Conservation (phyloP, 257 asterid genomes). For the Eustoma russellianum region DNA sequence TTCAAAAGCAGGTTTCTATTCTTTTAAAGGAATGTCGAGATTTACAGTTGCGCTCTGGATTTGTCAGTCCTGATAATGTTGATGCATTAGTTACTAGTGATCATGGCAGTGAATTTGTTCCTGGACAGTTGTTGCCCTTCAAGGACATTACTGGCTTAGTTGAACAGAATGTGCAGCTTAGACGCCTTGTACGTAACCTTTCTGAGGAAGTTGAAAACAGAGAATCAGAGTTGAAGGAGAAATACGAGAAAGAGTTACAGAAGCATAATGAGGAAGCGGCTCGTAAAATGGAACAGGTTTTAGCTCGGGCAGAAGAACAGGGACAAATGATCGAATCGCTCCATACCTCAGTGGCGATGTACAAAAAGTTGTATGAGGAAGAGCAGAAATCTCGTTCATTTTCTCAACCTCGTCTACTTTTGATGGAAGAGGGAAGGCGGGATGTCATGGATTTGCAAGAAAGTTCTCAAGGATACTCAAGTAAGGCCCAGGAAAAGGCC, state of each 20-base stretch:
- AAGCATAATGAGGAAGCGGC: conserved; percentile 48
- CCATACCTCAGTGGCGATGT: conserved; percentile 86
- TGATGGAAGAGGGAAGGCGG: conserved; percentile 41
- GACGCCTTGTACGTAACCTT: conserved; percentile 62
- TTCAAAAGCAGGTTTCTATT: conserved; percentile 80
- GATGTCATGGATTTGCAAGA: conserved; percentile 33
- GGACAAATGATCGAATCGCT: conserved; percentile 81
- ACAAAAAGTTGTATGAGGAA: conserved; percentile 79
- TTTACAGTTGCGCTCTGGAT: conserved; percentile 89
- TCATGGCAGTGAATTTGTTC: conserved; percentile 25
- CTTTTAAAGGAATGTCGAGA: conserved; percentile 90
- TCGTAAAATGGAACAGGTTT: conserved; percentile 56
- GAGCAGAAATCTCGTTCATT: conserved; percentile 46
- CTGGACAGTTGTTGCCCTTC: conserved; percentile 67
- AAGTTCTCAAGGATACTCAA: conserved; percentile 34
- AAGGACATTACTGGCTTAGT: conserved; percentile 87
- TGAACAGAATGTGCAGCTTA: conserved; percentile 74
- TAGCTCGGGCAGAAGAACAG: conserved; percentile 80
- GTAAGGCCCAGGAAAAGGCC: conserved; percentile 41
- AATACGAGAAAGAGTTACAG: conserved; percentile 65
- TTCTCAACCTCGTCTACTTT: conserved; percentile 24
- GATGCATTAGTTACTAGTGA: conserved; percentile 23
- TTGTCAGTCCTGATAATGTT: conserved; percentile 24
- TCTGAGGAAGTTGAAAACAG: conserved; percentile 60
- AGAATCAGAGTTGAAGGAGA: conserved; percentile 67